Evolutionary conservation across 2,329 filamentous ascomycete genomes (phyloP), one percentile per base, ranked within the genome.

Genomic region (Pseudogymnoascus sp.): DNA sequence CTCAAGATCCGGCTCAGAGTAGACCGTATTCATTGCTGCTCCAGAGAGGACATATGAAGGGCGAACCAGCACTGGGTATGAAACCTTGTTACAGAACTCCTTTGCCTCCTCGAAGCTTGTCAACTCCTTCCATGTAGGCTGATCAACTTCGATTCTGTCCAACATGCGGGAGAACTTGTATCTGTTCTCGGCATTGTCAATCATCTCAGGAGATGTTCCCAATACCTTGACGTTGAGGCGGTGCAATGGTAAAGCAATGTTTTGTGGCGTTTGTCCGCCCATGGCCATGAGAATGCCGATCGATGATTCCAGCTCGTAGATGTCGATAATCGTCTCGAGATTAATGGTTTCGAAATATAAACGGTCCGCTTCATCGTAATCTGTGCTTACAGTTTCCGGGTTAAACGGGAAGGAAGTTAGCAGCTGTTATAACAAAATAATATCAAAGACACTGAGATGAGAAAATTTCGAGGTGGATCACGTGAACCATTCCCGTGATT

Each of bases 131-230:
- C 95, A 99, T 6, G 90, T 90, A 5, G 95, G 95, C 79, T 99
- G 95, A 75, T 99, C 95, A 34, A 99, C 95, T 25, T 84, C 89
- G 69, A 98, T 96, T 70, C 90, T 85, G 77, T 99, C 95, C 69
- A 98, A 83, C 92, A 98, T 96, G 73, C 95, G 92, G 48, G 92
- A 96, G 81, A 98, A 98, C 81, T 98, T 98, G 84, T 96, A 98
- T 65, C 95, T 84, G 77, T 99, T 98, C 81, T 99, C 95, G 1
- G 95, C 95, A 37, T 85, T 92, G 76, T 99, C 95, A 73, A 99
- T 98, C 93, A 98, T 98, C 77, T 99, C 95, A 8, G 95, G 95
- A 0, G 93, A 97, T 1, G 95, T 99, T 70, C 95, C 95, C 3
- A 98, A 82, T 37, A 98, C 88, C 79, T 93, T 96, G 73, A 96